Evolutionary conservation across 1,284 basidiomycete species (phyloP).

Genomic region (Apiotrichum sp.): DNA sequence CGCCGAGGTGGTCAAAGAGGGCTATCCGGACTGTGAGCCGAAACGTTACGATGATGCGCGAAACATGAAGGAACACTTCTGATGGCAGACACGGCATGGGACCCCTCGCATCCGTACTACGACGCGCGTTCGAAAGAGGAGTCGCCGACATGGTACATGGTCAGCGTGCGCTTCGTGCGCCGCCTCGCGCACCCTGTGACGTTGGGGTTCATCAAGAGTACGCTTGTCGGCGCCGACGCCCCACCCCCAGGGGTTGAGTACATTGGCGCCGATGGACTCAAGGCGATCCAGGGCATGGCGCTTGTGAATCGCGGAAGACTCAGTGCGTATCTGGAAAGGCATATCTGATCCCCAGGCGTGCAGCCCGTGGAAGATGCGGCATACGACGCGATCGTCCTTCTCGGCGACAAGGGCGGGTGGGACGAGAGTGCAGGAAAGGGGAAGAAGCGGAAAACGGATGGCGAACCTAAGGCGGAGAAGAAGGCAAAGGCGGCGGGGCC

Average conservation of each 20-base stretch:
- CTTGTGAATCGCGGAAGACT: constrained; percentile 76
- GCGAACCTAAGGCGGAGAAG: neutral
- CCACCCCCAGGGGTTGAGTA: constrained; percentile 58
- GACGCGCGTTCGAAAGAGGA: constrained; percentile 72
- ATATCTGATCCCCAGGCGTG: constrained; percentile 29
- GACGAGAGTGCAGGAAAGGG: constrained; percentile 5
- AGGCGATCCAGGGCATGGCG: constrained; percentile 62
- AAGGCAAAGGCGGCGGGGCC: neutral
- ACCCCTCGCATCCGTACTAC: constrained; percentile 79
- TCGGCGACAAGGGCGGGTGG: constrained; percentile 64
- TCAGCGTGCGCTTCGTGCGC: constrained; percentile 66
- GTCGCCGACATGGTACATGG: constrained; percentile 84
- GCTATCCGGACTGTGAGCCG: constrained; percentile 73
- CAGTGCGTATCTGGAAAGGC: constrained; percentile 54
- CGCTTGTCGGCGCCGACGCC: constrained; percentile 51
- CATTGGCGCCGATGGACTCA: constrained; percentile 57
- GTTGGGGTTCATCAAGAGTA: constrained; percentile 61
- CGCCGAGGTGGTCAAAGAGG: constrained; percentile 73
- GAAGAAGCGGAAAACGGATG: neutral
- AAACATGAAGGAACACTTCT: neutral
- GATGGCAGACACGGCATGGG: constrained; percentile 77
- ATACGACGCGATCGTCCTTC: constrained; percentile 59
- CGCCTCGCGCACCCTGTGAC: constrained; percentile 71
- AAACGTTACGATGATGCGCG: constrained; percentile 31
- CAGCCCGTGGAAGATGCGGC: constrained; percentile 68